Base-by-base conservation (phyloP, 2,329 filamentous ascomycete genomes). In the Penicillium sp. region DNA sequence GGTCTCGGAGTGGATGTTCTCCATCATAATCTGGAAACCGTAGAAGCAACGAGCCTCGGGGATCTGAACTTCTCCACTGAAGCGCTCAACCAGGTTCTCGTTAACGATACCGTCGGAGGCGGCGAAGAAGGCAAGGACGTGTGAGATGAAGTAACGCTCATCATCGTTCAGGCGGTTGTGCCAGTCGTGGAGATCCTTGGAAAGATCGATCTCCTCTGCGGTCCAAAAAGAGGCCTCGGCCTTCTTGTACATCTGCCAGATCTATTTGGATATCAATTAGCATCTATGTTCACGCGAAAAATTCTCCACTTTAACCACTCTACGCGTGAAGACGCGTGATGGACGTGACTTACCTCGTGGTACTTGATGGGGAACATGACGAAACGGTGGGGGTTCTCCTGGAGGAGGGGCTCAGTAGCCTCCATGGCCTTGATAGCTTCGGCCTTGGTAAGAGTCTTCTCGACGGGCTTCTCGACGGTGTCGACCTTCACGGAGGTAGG, bases 221-320 rank as follows among this genome's bases (percentile, higher is more conserved):
- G 94, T 99, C 94, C 94, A 99, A 88, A 99, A 99, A 41, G 94
- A 97, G 49, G 94, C 94, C 77, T 99, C 93, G 64, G 92, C 92
- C 82, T 97, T 97, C 87, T 99, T 99, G 86, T 99, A 99, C 93
- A 97, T 97, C 78, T 97, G 93, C 94, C 94, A 99, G 77, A 97
- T 95, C 92, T 97, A 67, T 57, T 67, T 8, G 45, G 36, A 36
- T 22, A 24, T 55, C 16, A 42, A 14, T 65, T 45, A 65, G 61
- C 50, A 38, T 41, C 32, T 8, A 53, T 53, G 32, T 32, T 54
- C 45, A 11, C 43, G 16, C 8, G 29, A n/a, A 48, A 54, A 56
- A 58, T 34, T 40, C 43, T 39, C 38, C 38, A 52, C 59, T 46
- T 55, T 58, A 67, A 66, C 67, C 82, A 88, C 82, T 88, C 82